phyloP scores from a whole-genome alignment of 2,329 filamentous ascomycete genomes.

The Fusarium continuum region DNA sequence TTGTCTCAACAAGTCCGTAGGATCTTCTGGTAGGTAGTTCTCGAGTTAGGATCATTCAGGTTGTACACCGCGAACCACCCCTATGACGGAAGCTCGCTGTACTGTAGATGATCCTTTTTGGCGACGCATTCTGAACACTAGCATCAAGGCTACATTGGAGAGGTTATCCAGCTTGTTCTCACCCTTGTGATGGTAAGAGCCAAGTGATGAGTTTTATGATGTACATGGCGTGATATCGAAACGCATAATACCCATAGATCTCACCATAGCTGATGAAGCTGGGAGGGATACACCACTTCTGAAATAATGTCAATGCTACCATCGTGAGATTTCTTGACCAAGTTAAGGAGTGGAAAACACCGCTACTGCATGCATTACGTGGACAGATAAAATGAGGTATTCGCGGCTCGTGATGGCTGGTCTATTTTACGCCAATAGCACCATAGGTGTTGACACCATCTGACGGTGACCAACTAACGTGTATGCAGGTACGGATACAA shows the following conservation, averaged over 20 bases:
- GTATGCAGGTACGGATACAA: constrained; percentile 4
- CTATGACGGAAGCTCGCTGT: not conserved
- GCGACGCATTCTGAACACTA: not conserved
- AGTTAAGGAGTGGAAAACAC: not conserved
- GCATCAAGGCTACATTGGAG: not conserved
- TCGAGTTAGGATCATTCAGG: not conserved
- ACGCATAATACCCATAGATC: not conserved
- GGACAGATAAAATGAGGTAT: constrained; percentile 26
- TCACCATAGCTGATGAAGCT: not conserved
- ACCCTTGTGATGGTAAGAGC: not conserved
- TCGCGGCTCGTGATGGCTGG: constrained; percentile 6
- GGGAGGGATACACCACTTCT: not conserved
- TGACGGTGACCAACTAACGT: not conserved
- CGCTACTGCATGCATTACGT: constrained; percentile 25
- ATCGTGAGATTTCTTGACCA: not conserved
- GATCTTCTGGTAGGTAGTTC: not conserved
- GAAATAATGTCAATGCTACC: not conserved
- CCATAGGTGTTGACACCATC: constrained; percentile 8
- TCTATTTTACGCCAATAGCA: constrained; percentile 23
- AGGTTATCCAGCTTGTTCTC: not conserved
- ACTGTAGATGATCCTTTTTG: not conserved
- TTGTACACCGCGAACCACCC: not conserved
- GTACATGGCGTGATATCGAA: constrained; percentile 1
- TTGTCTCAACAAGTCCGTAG: not conserved
- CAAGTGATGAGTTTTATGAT: not conserved